phyloP scores from a whole-genome alignment of 768 basidiomycete species.

The Boletus sp. region DNA sequence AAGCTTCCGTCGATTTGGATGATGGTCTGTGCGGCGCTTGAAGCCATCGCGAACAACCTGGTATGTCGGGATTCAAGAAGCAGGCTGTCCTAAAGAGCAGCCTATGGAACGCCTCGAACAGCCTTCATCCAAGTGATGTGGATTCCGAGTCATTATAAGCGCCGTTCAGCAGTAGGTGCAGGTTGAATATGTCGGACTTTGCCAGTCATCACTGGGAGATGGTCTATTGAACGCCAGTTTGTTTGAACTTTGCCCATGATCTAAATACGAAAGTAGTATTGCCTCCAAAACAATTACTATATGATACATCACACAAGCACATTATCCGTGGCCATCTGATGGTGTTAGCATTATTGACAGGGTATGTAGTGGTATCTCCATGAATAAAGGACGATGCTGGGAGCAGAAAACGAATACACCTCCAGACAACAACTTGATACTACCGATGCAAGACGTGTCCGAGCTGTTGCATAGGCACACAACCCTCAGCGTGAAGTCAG shows the following conservation, averaged over 20 bases:
- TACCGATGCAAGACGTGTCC: slow-evolving; percentile 30
- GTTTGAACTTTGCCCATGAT: no score
- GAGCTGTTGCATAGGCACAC: slow-evolving; percentile 17
- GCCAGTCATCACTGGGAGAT: no score
- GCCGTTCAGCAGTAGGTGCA: no score
- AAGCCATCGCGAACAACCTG: slow-evolving; percentile 6
- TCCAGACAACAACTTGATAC: not conserved
- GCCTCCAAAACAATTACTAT: not conserved
- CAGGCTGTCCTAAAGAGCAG: no score
- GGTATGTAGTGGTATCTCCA: slow-evolving; percentile 14
- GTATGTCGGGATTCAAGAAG: not conserved
- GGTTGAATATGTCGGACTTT: no score
- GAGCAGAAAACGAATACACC: not conserved
- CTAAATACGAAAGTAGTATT: no score
- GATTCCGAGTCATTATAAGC: no score
- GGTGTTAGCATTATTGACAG: slow-evolving; percentile 11
- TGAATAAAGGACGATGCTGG: not conserved
- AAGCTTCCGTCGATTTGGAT: slow-evolving; percentile 44
- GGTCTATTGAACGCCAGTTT: no score
- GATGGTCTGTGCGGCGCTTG: slow-evolving; percentile 7
- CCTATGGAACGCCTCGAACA: no score
- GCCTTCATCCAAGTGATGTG: no score
- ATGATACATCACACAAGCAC: slow-evolving; percentile 9
- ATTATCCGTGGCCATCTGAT: not conserved
- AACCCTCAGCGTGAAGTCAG: not conserved